phyloP scores from a whole-genome alignment of 768 basidiomycete genomes.

The Lactarius akahatsu region DNA sequence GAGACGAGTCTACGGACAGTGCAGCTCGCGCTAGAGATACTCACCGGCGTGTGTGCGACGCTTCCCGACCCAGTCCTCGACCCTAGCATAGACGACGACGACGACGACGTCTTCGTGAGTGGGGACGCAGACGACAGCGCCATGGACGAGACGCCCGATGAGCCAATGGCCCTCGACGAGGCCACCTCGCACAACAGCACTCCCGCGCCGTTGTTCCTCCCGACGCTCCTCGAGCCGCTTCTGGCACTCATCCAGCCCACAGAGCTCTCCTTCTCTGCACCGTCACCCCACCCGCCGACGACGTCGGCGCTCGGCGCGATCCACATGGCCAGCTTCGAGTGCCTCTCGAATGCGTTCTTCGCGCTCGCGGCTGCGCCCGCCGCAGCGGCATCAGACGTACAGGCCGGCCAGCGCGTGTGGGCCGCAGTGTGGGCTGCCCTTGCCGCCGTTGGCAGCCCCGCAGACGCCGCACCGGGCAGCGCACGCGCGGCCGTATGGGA shows the following conservation, averaged over 20 bases:
- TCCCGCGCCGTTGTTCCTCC: slow-evolving; percentile 46
- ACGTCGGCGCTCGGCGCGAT: slow-evolving; percentile 83
- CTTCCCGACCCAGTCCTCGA: slow-evolving; percentile 70
- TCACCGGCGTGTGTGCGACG: slow-evolving; percentile 86
- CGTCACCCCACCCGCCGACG: slow-evolving; percentile 82
- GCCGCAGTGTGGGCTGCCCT: slow-evolving; percentile 64
- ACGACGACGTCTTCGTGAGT: slow-evolving; percentile 46
- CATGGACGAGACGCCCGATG: slow-evolving; percentile 37
- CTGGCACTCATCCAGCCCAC: slow-evolving; percentile 73
- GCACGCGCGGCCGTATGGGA: slow-evolving; percentile 71
- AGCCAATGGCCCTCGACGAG: slow-evolving; percentile 33
- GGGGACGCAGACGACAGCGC: slow-evolving; percentile 41
- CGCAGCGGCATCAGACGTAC: slow-evolving; percentile 44
- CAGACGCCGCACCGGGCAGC: slow-evolving; percentile 61
- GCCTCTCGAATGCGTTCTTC: slow-evolving; percentile 86
- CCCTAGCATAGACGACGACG: slow-evolving; percentile 37
- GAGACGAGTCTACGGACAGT: slow-evolving; percentile 72
- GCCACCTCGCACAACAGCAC: slow-evolving; percentile 7
- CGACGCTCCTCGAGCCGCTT: slow-evolving; percentile 64
- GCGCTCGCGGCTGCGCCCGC: slow-evolving; percentile 57
- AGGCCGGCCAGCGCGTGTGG: slow-evolving; percentile 59
- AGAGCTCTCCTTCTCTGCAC: slow-evolving; percentile 72
- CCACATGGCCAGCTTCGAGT: slow-evolving; percentile 83
- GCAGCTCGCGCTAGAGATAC: slow-evolving; percentile 81
- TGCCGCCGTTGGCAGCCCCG: slow-evolving; percentile 55